Base-by-base conservation (phyloP, 441 rosid species). In the Heliophila coronopifolia region DNA sequence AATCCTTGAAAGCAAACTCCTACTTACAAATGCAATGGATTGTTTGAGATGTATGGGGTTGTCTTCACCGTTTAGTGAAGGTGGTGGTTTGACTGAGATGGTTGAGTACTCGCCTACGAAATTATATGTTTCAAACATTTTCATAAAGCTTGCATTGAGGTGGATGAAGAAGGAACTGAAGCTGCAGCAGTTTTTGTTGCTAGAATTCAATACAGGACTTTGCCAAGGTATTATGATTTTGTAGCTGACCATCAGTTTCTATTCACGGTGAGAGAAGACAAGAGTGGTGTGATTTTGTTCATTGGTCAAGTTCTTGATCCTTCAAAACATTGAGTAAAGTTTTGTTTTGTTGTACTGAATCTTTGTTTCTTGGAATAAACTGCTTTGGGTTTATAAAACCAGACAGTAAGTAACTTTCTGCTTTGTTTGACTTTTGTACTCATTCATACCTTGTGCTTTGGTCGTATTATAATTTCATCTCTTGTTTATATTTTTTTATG, bases 131-230 rank as follows among this genome's bases (percentile, higher is more conserved):
- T 79, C 91, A 1, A 67, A 50, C 52, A 53, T 89, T 44, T 86
- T 77, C 62, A 85, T 4, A 81, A 83, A 54, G 70, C 95, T 8
- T 79, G 81, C 69, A 77, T 86, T 19, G 97, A 81, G 31, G 94
- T 89, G n/a, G 79, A 79, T 30, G 95, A 86, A 72, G 82, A 83
- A 71, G 97, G 95, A 22, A 78, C 91, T 1, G 84, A 85, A 63
- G 93, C 91, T 27, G 90, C 82, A 7, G 84, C 81, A 30, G 80
- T 78, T 28, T 63, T 86, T 53, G 81, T 71, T 48, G 80, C 25
- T 31, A 67, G 70, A 55, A 20, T 70, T 44, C 10, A 0, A 1
- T 41, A 52, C 13, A 69, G 69, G 18, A 0, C 24, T 22, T 1
- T 68, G 38, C n/a, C 12, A 26, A 3, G 5, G 48, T 3, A 5